Conservation (phyloP, 1,139 yeast genomes). For the Kurtzmaniella natalensis region DNA sequence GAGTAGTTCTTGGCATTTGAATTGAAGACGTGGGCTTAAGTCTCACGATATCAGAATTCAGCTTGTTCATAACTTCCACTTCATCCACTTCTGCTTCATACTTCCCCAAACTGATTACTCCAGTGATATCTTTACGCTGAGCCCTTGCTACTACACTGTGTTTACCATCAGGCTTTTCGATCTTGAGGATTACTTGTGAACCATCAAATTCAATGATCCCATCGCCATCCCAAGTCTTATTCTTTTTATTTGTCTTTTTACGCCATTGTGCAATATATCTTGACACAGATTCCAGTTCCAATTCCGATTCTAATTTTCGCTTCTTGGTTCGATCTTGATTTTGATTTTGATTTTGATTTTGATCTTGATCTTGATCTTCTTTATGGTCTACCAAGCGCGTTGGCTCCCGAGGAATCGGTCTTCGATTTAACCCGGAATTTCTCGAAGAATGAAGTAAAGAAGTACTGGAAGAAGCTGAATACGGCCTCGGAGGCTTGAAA, state of each 20-base stretch:
- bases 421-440: background rate
- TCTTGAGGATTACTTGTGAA: slow-evolving; percentile 13
- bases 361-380: no score
- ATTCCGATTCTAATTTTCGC: no score
- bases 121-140: slow-evolving; percentile 7
- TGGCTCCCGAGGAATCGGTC: background rate
- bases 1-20: background rate
- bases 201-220: slow-evolving; percentile 45
- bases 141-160: slow-evolving; percentile 17
- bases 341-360: no score
- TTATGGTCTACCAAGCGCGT: no score
- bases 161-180: slow-evolving; percentile 11
- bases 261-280: slow-evolving; percentile 57
- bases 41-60: slow-evolving; percentile 8
- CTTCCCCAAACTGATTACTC: slow-evolving; percentile 20
- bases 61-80: no score
- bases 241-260: slow-evolving; percentile 67
- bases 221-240: slow-evolving; percentile 96
- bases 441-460: no score
- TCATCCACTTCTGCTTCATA: slow-evolving; percentile 26
- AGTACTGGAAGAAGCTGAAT: background rate
- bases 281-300: background rate
- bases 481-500: slow-evolving; percentile 32
- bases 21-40: background rate
- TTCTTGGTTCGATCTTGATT: no score